Evolutionary conservation across 257 asterid species (phyloP), one percentile per base, ranked within the genome.

Genomic region (Capsicum baccatum): DNA sequence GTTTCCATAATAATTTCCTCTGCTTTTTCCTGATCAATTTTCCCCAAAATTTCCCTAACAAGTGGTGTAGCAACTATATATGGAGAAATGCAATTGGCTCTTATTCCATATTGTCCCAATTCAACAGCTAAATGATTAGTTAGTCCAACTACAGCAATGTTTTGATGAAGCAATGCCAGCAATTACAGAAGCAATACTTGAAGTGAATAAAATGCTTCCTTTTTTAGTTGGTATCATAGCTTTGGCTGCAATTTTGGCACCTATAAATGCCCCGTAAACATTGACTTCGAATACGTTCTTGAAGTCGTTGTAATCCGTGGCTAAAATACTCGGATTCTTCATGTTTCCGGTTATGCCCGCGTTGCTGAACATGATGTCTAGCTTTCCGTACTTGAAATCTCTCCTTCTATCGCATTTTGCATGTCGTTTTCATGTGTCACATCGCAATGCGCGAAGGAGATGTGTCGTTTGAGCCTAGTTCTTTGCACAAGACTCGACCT

Each of bases 21-120:
- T 10, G 58, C 10, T 21, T 52, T 59, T 7, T 83, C 68, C 6
- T 33, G 50, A 7, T 80, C 80, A 59, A 80, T 71, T 42, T 70
- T 70, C 21, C 88, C 80, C 78, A 58, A 33, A 0, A 19, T 2
- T 7, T 14, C 48, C 83, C 54, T 26, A 9, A 84, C 50, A 86
- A 67, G 17, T 0, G 73, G 47, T 9, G 88, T 80, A 8, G 63
- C 83, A 60, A 86, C 81, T 16, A 50, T 48, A 21, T 83, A 86
- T 17, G 89, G 89, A 2, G 90, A 84, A n/a, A 88, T 56, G 15
- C 87, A 86, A n/a, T 88, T 88, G 8, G 79, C 90, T 4, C 90
- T 69, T n/a, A 86, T 86, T 9, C 90, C 88, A 33, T 78, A 55
- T 9, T 58, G 81, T 0, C 88, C 88, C 67, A 86, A 58, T 19